phyloP scores from a whole-genome alignment of 768 basidiomycete genomes.

The Suillus subluteus region DNA sequence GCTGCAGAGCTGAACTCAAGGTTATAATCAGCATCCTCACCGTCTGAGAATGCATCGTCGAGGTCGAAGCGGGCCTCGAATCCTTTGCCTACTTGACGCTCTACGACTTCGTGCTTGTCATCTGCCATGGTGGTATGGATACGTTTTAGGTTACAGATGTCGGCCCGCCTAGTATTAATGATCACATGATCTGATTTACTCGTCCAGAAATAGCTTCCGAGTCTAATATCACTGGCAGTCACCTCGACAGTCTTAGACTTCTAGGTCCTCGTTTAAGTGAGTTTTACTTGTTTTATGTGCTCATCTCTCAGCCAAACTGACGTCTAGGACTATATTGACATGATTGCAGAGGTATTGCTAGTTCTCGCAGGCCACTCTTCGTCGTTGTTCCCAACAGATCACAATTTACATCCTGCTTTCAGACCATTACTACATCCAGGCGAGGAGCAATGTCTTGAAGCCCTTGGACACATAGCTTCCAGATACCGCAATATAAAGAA shows the following conservation, averaged over 20 bases:
- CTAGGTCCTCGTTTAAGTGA: background rate
- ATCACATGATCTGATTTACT: conserved; percentile 1
- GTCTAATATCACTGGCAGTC: background rate
- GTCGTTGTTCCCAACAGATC: conserved; percentile 71
- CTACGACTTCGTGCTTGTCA: conserved; percentile 14
- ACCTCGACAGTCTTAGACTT: background rate
- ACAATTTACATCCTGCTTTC: conserved; percentile 65
- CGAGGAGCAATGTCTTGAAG: conserved; percentile 83
- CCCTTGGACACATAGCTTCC: conserved; percentile 72
- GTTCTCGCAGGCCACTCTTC: conserved; percentile 88
- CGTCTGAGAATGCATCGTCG: conserved; percentile 74
- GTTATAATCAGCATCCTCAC: conserved; percentile 50
- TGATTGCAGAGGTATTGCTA: conserved; percentile 90
- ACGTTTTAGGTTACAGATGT: background rate
- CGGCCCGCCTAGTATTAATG: background rate
- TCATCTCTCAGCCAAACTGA: conserved; percentile 10
- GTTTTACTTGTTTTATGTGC: background rate
- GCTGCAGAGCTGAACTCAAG: conserved; percentile 61
- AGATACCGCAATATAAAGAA: conserved; percentile 75
- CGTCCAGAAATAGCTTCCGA: background rate
- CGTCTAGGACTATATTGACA: conserved; percentile 30
- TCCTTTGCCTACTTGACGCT: conserved; percentile 31
- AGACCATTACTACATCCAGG: conserved; percentile 82
- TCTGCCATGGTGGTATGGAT: conserved; percentile 20
- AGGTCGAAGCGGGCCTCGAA: conserved; percentile 38